Conservation (phyloP, 2,329 filamentous ascomycete genomes). For the Fusarium xyrophilum region DNA sequence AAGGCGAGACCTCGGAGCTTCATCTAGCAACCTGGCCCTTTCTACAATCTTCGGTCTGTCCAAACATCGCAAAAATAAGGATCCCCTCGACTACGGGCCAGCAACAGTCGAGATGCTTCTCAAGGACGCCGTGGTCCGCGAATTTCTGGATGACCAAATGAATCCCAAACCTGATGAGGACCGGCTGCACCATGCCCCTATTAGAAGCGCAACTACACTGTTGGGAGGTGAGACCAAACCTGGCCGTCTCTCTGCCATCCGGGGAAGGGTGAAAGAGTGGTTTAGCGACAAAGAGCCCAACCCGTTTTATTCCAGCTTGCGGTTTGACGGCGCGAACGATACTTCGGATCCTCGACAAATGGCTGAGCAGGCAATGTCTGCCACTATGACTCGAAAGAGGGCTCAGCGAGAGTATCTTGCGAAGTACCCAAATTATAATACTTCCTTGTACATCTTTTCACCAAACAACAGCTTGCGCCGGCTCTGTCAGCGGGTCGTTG, state of each 20-base stretch:
- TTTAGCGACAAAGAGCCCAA: constrained; percentile 80
- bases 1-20: constrained; percentile 81
- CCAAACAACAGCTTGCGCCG: constrained; percentile 79
- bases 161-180: constrained; percentile 42
- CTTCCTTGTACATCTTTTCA: constrained; percentile 84
- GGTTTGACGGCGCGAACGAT: constrained; percentile 76
- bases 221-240: constrained; percentile 57
- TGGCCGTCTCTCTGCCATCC: constrained; percentile 65
- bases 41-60: constrained; percentile 72
- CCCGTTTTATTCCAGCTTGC: constrained; percentile 84
- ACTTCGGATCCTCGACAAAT: constrained; percentile 84
- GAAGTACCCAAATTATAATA: constrained; percentile 90
- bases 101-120: constrained; percentile 95
- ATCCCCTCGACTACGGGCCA: constrained; percentile 89
- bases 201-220: constrained; percentile 45
- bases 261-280: constrained; percentile 64
- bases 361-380: constrained; percentile 88
- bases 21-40: constrained; percentile 76
- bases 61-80: constrained; percentile 67
- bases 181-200: constrained; percentile 44
- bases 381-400: constrained; percentile 80
- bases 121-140: constrained; percentile 92
- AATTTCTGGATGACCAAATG: constrained; percentile 78
- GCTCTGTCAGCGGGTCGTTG: constrained; percentile 87
- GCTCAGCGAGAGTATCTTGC: constrained; percentile 90